A percentile compares a stretch with the other conserved stretches of the same genome.
Conservation (phyloP, 495 filamentous ascomycete species). For the Podospora australis region DNA sequence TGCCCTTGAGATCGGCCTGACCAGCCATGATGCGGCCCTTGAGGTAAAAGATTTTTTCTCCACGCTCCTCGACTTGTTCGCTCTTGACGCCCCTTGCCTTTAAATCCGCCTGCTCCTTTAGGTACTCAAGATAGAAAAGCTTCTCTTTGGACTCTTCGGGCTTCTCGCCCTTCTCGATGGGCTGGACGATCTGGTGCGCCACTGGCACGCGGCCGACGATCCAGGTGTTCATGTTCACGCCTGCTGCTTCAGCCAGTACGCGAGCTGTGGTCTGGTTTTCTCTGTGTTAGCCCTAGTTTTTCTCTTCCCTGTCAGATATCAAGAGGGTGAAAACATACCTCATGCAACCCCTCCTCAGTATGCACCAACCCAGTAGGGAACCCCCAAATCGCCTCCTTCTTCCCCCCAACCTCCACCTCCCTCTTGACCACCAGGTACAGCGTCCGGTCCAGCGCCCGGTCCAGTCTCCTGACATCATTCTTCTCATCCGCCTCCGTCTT, state of each 20-base stretch:
- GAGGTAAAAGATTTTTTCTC: conserved; percentile 90
- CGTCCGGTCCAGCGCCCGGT: conserved; percentile 67
- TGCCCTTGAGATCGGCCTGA: conserved; percentile 73
- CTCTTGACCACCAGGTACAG: conserved; percentile 78
- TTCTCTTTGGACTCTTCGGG: neutral
- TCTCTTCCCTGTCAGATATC: too few relatives aligned
- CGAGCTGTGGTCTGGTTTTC: conserved; percentile 67
- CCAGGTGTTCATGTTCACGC: conserved; percentile 99
- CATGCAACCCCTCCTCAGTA: conserved; percentile 66
- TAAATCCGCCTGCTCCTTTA: too few relatives aligned
- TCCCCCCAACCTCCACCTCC: conserved; percentile 45
- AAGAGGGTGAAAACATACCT: conserved; percentile 53
- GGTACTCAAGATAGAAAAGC: conserved; percentile 14
- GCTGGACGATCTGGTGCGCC: conserved; percentile 61
- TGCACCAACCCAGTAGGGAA: conserved; percentile 66
- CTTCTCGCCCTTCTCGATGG: conserved; percentile 2
- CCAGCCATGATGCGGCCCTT: conserved; percentile 94
- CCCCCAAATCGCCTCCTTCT: conserved; percentile 56
- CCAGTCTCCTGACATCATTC: conserved; percentile 66
- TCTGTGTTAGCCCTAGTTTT: neutral
- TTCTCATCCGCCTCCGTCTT: conserved; percentile 75
- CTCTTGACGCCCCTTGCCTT: too few relatives aligned
- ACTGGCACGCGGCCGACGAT: conserved; percentile 86
- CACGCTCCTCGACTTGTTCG: conserved; percentile 32
- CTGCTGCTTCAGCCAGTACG: conserved; percentile 66